Conservation (phyloP, 371 early-diverging fungal species). For the Batrachochytrium dendrobatidis region DNA sequence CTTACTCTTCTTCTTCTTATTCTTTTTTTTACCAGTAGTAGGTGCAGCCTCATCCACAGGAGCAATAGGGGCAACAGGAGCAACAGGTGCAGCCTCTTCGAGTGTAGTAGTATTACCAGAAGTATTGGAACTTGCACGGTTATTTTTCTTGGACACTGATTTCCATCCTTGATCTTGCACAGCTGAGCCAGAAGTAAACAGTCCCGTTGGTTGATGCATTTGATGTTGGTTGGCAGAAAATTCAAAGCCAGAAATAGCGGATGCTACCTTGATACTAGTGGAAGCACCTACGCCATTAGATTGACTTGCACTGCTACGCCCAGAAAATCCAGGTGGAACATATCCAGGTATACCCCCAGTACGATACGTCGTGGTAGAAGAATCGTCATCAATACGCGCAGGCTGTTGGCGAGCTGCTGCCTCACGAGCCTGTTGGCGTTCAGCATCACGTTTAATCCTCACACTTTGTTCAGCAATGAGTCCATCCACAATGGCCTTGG, state of each 20-base stretch:
- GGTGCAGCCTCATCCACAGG: conserved; percentile 5
- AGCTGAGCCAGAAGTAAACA: background rate
- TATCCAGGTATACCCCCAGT: conserved; percentile 7
- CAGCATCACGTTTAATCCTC: conserved; percentile 15
- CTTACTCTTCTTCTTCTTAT: conserved; percentile 14
- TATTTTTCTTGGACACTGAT: conserved; percentile 9
- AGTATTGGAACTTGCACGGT: background rate
- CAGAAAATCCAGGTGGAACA: conserved; percentile 15
- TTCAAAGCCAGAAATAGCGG: background rate
- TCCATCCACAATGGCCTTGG: conserved; percentile 53
- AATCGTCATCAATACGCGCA: conserved; percentile 16
- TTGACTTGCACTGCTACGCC: conserved; percentile 2
- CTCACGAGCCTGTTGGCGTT: conserved; percentile 11
- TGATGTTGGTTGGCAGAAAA: background rate
- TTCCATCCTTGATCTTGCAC: conserved; percentile 8
- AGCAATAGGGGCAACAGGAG: background rate
- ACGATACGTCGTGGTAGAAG: background rate
- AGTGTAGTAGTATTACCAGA: background rate
- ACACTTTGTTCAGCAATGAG: conserved; percentile 56
- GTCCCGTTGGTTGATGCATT: background rate
- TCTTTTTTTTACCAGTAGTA: conserved; percentile 8
- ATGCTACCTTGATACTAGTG: background rate
- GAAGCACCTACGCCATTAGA: background rate
- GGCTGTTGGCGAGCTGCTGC: background rate
- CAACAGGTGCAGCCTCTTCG: background rate